A percentile compares a stretch with the other conserved stretches of the same genome.
Evolutionary conservation across 2,329 filamentous ascomycete genomes (phyloP).

Genomic region (Hymenoscyphus infarciens): DNA sequence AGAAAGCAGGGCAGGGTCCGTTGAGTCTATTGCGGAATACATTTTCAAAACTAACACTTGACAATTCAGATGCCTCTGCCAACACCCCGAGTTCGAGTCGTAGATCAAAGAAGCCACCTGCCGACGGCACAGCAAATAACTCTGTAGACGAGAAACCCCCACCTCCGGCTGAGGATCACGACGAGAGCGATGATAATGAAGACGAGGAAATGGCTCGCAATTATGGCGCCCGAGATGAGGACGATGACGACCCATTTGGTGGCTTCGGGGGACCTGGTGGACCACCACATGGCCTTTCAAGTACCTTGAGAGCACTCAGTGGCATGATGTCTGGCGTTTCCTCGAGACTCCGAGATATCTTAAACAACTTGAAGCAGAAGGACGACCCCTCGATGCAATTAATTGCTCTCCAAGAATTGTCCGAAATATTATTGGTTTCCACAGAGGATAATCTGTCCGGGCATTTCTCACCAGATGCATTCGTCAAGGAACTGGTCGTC

Average conservation of each 20-base stretch:
- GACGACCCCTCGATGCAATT: constrained; percentile 84
- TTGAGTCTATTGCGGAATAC: constrained; percentile 9
- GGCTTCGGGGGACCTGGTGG: constrained; percentile 65
- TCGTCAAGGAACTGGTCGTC: constrained; percentile 87
- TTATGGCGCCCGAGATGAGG: constrained; percentile 51
- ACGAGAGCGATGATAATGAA: constrained; percentile 52
- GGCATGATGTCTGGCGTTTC: constrained; percentile 90
- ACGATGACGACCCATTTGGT: constrained; percentile 59
- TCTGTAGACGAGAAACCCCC: constrained; percentile 25
- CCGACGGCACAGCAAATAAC: constrained; percentile 65
- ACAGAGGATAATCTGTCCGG: constrained; percentile 96
- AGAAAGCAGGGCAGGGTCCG: constrained; percentile 57
- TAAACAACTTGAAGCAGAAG: constrained; percentile 73
- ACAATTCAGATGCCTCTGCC: constrained; percentile 35
- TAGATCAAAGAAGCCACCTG: constrained; percentile 54
- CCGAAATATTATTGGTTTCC: constrained; percentile 87
- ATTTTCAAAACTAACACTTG: constrained; percentile 18
- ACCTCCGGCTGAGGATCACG: constrained; percentile 36
- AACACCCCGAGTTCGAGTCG: constrained; percentile 31
- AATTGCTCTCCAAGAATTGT: constrained; percentile 88
- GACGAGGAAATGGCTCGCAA: constrained; percentile 58
- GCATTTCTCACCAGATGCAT: constrained; percentile 90
- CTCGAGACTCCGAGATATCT: constrained; percentile 71
- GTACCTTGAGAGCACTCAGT: constrained; percentile 78
- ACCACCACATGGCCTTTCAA: constrained; percentile 65